Evolutionary conservation across 176 grass and related monocot species (phyloP).

Genomic region (Musa acuminata): DNA sequence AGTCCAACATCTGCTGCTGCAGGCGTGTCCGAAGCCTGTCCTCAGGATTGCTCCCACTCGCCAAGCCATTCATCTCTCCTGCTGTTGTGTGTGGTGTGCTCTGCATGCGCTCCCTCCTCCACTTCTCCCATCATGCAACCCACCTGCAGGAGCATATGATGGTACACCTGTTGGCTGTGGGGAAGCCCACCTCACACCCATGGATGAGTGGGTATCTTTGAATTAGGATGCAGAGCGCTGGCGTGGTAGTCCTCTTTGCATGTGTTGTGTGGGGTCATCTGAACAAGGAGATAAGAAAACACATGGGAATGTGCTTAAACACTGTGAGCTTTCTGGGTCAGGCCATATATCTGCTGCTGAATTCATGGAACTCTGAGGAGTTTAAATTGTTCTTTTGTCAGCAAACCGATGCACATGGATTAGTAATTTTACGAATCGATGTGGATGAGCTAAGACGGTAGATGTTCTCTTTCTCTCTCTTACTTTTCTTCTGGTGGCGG

Average conservation of each 20-base stretch:
- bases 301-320: background rate
- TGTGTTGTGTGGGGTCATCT: constrained; percentile 1
- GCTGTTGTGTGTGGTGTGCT: background rate
- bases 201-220: background rate
- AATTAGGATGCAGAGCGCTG: background rate
- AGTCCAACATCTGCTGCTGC: background rate
- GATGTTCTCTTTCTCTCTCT: no score
- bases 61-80: background rate
- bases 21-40: background rate
- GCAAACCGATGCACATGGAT: no score
- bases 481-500: no score
- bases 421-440: no score
- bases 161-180: constrained; percentile 1
- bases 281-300: background rate
- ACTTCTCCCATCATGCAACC: background rate
- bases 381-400: no score
- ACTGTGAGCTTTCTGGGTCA: no score
- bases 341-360: no score
- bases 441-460: no score
- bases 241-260: no score
- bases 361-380: no score
- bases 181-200: background rate
- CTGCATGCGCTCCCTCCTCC: background rate
- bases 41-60: background rate
- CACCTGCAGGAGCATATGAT: background rate